These are phyloP conservation scores for Colletotrichum falcatum DNA, from an alignment of 2,329 filamentous ascomycete species.

Conservation along the genomic window DNA sequence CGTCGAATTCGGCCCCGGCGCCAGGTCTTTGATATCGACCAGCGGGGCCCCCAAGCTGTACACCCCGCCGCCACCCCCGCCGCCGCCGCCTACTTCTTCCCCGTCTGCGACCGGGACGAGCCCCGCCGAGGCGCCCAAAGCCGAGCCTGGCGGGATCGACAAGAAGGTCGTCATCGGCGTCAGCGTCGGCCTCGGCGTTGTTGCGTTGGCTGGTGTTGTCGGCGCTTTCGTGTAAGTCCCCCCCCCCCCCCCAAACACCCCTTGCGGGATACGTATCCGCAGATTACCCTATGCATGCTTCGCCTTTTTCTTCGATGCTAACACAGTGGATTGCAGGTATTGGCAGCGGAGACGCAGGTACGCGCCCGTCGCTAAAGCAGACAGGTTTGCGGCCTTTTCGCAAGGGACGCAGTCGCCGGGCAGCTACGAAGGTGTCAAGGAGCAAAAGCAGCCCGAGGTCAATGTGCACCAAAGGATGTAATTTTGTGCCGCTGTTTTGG, in stretches of 20 bases:
- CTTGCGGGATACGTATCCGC: too few relatives aligned
- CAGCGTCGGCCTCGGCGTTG: constrained; percentile 59
- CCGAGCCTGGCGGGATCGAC: constrained; percentile 50
- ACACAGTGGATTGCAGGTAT: neutral
- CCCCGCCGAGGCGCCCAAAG: constrained; percentile 34
- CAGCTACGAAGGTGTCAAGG: neutral
- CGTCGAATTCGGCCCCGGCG: constrained; percentile 19
- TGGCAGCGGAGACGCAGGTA: constrained; percentile 10
- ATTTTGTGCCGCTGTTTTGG: accelerated
- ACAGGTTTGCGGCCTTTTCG: neutral
- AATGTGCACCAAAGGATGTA: neutral
- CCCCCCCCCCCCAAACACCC: too few relatives aligned
- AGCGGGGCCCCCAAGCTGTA: constrained; percentile 8
- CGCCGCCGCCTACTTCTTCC: neutral
- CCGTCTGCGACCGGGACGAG: neutral
- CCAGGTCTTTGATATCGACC: constrained; percentile 12
- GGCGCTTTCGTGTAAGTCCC: constrained; percentile 35
- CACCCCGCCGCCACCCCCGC: constrained; percentile 3
- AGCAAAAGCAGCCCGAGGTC: neutral
- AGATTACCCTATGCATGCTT: too few relatives aligned
- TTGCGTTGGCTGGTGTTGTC: constrained; percentile 50
- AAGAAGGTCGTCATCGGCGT: constrained; percentile 62
- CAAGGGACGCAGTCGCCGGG: neutral
- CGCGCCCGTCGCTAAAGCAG: constrained; percentile 1
- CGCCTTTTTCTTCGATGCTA: neutral